These are phyloP conservation scores for Phaeolepiota aurea DNA, from an alignment of 768 basidiomycete genomes.

Conservation along the genomic window DNA sequence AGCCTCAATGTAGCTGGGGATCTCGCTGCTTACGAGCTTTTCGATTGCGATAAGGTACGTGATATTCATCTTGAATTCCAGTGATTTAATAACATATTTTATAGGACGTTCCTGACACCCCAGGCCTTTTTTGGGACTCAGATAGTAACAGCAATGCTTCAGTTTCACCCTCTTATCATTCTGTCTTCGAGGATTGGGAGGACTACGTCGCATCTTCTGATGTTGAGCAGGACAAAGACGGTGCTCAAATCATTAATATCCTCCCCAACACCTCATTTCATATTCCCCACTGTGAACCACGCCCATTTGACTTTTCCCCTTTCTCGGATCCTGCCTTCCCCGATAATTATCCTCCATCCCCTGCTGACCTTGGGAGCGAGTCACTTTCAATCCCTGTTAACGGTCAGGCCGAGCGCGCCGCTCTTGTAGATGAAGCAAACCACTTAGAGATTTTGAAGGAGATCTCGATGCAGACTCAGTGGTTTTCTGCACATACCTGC, in stretches of 20 bases:
- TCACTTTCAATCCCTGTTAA: too few species aligned
- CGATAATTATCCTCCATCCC: neutral
- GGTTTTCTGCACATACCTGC: too few species aligned
- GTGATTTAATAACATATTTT: neutral
- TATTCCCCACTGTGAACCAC: neutral
- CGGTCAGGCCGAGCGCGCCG: too few species aligned
- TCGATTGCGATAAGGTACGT: neutral
- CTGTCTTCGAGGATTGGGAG: slow-evolving; percentile 1
- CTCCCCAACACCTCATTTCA: neutral
- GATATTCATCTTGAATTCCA: neutral
- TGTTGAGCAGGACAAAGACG: neutral
- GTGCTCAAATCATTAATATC: neutral
- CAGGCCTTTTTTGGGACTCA: neutral
- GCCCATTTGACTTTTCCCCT: neutral
- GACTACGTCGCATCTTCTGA: neutral
- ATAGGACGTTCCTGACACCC: neutral
- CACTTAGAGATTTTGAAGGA: too few species aligned
- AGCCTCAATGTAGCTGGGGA: neutral
- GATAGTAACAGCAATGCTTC: neutral
- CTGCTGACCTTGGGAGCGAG: neutral
- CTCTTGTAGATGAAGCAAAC: too few species aligned
- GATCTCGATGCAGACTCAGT: too few species aligned
- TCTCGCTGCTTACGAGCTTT: neutral
- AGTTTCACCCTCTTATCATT: neutral
- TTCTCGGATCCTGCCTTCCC: neutral